Evolutionary conservation across 2,329 filamentous ascomycete species (phyloP), one percentile per base, ranked within the genome.

Genomic region (Pyrenochaeta sp.): DNA sequence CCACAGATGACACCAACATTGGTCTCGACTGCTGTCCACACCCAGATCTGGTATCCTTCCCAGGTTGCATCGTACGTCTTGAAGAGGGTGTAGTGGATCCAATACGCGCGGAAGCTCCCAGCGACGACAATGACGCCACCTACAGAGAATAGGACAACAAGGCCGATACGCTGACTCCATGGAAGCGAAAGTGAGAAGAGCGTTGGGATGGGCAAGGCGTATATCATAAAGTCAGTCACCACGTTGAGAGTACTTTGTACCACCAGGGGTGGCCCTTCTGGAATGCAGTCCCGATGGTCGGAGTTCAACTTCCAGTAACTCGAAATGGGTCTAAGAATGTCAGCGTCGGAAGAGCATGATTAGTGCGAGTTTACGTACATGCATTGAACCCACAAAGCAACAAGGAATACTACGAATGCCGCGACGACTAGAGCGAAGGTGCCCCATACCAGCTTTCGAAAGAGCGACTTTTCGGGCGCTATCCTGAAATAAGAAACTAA

Each of bases 71-170:
- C 81, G 67, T 80, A 82, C 37, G 74, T 81, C 22, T 71, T 62
- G 51, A 79, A 78, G 30, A 83, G 69, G 2, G 76, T 76, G 58
- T 79, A 79, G 69, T 80, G 81, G 37, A 82, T 78, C 74, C 73
- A 82, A 72, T 81, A 82, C 10, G 81, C 82, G 8, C 81, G 76
- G 65, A 82, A 73, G 43, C 77, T 72, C 24, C 81, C 80, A 2
- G 80, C 80, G 43, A 82, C 73, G n/a, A 80, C 80, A 47, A 82
- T 81, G 42, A 82, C 66, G 46, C 80, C 76, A 32, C 80, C 80
- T 9, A 82, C 69, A 2, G 77, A 75, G 32, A 82, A 77, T 19
- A 82, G 74, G n/a, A 81, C 47, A 32, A 77, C 72, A 13, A 81
- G 76, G 19, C 79, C 79, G 30, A 82, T 69, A 24, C 80, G 79